Evolutionary conservation across 1,139 yeast species (phyloP).

Genomic region (Geotrichum reessii): DNA sequence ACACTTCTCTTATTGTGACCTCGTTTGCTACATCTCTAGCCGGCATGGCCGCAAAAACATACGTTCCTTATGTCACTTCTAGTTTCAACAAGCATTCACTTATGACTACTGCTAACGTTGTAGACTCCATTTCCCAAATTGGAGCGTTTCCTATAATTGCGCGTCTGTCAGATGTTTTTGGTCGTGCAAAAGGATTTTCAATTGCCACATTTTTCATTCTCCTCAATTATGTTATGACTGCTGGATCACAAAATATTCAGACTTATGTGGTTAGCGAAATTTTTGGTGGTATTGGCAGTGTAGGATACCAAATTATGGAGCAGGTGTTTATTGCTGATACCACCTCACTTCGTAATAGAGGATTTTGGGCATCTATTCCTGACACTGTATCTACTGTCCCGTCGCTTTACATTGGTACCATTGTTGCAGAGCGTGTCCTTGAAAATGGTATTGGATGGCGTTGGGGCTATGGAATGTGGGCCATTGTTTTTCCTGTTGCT

Average conservation of each 20-base stretch:
- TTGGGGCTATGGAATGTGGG: constrained; percentile 72
- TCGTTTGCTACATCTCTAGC: constrained; percentile 41
- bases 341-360: constrained; percentile 36
- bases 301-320: constrained; percentile 37
- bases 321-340: constrained; percentile 40
- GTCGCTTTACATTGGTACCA: constrained; percentile 10
- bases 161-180: constrained; percentile 38
- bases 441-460: constrained; percentile 42
- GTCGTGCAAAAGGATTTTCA: constrained; percentile 39
- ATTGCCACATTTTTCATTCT: constrained; percentile 32
- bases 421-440: constrained; percentile 21
- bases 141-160: constrained; percentile 40
- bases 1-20: constrained; percentile 36
- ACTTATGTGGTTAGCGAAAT: constrained; percentile 35
- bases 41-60: constrained; percentile 36
- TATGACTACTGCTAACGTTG: constrained; percentile 39
- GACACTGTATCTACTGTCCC: constrained; percentile 9
- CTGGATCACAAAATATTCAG: constrained; percentile 32
- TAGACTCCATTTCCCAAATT: constrained; percentile 39
- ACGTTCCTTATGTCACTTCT: constrained; percentile 40
- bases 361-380: constrained; percentile 24
- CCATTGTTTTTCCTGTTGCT: constrained; percentile 58
- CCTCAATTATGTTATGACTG: constrained; percentile 34
- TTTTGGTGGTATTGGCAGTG: constrained; percentile 36
- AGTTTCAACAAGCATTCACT: constrained; percentile 38